Evolutionary conservation across 805 yeast species (phyloP).

Genomic region (Zygotorulaspora florentina): DNA sequence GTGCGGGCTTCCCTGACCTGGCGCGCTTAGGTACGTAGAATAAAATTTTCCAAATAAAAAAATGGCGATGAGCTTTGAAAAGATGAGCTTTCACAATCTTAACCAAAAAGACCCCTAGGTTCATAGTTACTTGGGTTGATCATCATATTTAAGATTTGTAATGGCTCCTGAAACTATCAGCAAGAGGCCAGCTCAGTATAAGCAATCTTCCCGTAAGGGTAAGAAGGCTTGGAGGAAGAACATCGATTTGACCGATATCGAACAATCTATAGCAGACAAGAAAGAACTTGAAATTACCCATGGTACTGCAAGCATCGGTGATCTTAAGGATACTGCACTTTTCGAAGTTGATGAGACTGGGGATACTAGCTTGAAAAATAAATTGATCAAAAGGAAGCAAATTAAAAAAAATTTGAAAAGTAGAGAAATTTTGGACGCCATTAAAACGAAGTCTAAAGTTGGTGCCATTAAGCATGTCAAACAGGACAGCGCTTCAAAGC

Average conservation of each 20-base stretch:
- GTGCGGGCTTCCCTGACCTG: no score
- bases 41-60: conserved; percentile 11
- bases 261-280: conserved; percentile 60
- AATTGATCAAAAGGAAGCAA: conserved; percentile 38
- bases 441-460: conserved; percentile 59
- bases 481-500: conserved; percentile 38
- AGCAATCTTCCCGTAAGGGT: conserved; percentile 84
- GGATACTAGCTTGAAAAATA: conserved; percentile 43
- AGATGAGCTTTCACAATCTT: conserved; percentile 8
- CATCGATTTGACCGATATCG: conserved; percentile 79
- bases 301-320: conserved; percentile 29
- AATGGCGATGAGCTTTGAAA: conserved; percentile 19
- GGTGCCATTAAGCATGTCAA: conserved; percentile 50
- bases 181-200: conserved; percentile 52
- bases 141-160: background rate
- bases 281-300: conserved; percentile 51
- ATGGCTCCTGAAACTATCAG: conserved; percentile 20
- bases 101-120: no score
- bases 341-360: conserved; percentile 63
- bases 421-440: conserved; percentile 64
- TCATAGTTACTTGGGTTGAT: no score
- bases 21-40: background rate
- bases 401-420: conserved; percentile 49
- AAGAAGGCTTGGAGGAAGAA: conserved; percentile 96
- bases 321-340: conserved; percentile 27